Evolutionary conservation across 495 filamentous ascomycete species (phyloP).

Genomic region (Poronia punctata): DNA sequence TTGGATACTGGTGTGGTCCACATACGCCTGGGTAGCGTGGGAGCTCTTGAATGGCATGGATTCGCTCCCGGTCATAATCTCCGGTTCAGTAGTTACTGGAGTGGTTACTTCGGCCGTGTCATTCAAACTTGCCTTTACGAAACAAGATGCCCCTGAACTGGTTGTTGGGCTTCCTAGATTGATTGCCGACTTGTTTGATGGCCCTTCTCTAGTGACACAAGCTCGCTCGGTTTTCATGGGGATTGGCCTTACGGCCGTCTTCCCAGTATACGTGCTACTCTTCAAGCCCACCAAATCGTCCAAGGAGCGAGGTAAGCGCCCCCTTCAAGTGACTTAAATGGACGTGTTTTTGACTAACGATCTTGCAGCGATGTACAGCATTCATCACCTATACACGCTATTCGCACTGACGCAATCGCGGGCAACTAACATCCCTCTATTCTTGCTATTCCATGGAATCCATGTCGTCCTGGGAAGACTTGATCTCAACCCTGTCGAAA

Average conservation of each 20-base stretch:
- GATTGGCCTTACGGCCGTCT: constrained; percentile 36
- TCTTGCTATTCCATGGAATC: constrained; percentile 62
- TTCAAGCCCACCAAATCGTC: constrained; percentile 14
- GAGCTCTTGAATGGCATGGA: constrained; percentile 29
- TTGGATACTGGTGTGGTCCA: constrained; percentile 65
- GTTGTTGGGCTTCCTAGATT: constrained; percentile 45
- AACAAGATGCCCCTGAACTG: constrained; percentile 80
- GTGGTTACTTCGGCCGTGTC: constrained; percentile 55
- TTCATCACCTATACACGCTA: constrained; percentile 66
- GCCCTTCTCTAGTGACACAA: constrained; percentile 41
- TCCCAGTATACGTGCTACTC: constrained; percentile 25
- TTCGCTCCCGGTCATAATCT: constrained; percentile 23
- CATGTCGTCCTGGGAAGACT: constrained; percentile 44
- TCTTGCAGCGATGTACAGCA: constrained; percentile 27
- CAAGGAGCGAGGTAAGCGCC: constrained; percentile 19
- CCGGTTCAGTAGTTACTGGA: constrained; percentile 22
- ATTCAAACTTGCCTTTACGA: constrained; percentile 79
- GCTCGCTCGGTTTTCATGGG: constrained; percentile 49
- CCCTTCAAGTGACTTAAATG: not conserved
- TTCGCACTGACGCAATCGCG: constrained; percentile 84
- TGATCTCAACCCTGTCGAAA: constrained; percentile 43
- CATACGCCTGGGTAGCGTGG: constrained; percentile 49
- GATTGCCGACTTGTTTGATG: constrained; percentile 37
- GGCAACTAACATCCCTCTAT: constrained; percentile 74
- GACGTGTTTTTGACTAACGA: constrained; percentile 12